These are phyloP conservation scores for Bassia scoparia DNA, from an alignment of 148 eudicot genomes.

Conservation along the genomic window DNA sequence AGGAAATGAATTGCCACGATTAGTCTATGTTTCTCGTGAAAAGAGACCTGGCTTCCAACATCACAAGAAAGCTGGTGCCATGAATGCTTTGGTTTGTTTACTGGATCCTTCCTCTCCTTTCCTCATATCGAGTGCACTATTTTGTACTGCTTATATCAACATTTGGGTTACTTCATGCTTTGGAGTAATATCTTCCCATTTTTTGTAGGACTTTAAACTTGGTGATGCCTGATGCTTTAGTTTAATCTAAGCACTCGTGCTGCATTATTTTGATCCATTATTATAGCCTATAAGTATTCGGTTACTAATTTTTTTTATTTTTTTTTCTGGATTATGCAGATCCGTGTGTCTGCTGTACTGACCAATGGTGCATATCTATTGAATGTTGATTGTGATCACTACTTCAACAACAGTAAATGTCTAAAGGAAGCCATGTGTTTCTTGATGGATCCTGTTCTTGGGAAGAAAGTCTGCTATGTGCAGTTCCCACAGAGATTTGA, in stretches of 20 bases:
- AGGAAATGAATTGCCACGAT: slow-evolving; percentile 86
- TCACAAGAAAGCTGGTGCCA: slow-evolving; percentile 99
- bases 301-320: slow-evolving; percentile 9
- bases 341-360: slow-evolving; percentile 94
- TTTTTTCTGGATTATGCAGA: slow-evolving; percentile 47
- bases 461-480: slow-evolving; percentile 88
- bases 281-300: neutral
- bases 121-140: neutral
- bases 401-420: slow-evolving; percentile 93
- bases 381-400: slow-evolving; percentile 99
- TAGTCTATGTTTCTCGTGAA: slow-evolving; percentile 99
- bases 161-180: too few species aligned
- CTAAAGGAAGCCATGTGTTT: slow-evolving; percentile 99
- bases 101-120: neutral
- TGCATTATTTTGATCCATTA: neutral
- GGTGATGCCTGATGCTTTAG: neutral
- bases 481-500: slow-evolving; percentile 97
- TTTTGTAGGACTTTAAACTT: too few species aligned
- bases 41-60: slow-evolving; percentile 98
- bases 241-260: neutral
- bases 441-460: slow-evolving; percentile 88
- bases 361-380: slow-evolving; percentile 90
- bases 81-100: slow-evolving; percentile 89
- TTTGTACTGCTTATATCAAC: too few species aligned
- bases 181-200: too few species aligned